Evolutionary conservation across 352 stramenopile species (phyloP), one percentile per base, ranked within the genome.

Genomic region (Phytophthora pini): DNA sequence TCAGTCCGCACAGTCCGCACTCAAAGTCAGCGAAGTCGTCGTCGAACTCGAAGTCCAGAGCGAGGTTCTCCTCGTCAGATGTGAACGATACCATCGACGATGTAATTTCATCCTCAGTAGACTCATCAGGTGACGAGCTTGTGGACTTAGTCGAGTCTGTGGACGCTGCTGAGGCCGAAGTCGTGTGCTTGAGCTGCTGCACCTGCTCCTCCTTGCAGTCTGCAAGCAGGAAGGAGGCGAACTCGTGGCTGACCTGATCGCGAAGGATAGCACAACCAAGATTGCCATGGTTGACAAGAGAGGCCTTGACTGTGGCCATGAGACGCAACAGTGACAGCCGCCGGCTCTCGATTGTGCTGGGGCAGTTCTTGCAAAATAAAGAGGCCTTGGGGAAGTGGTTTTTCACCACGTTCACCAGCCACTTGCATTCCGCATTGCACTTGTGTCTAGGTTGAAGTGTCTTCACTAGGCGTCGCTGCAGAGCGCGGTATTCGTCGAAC

Each of bases 361-460:
- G 56, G 54, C 55, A 63, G 56, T 72, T 72, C 55, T 68, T 74
- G 59, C 54, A 65, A 61, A 84, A 77, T 5, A 79, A 46, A 15
- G 62, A 70, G 22, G 54, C 51, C 54, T 74, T 77, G 17, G 82
- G 80, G 46, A 89, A 89, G 59, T 83, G 74, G 38, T 75, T 74
- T 53, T 77, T 78, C 26, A 87, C 50, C 27, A 86, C 81, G 26
- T 66, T 74, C 49, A 82, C 71, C 17, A 90, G 56, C 73, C 70
- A 90, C 27, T 64, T 67, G 68, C 82, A 90, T 46, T 89, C 77
- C 45, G 79, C 75, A 44, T 77, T 79, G 68, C 80, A 91, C 47
- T 73, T 71, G 61, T 91, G 82, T 39, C 82, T 74, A 40, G 74
- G 68, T 40, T 73, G 46, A 22, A 89, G 61, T 22, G 62, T 43